Evolutionary conservation across 1,139 yeast genomes (phyloP).

Genomic region (Hansenula anomala): DNA sequence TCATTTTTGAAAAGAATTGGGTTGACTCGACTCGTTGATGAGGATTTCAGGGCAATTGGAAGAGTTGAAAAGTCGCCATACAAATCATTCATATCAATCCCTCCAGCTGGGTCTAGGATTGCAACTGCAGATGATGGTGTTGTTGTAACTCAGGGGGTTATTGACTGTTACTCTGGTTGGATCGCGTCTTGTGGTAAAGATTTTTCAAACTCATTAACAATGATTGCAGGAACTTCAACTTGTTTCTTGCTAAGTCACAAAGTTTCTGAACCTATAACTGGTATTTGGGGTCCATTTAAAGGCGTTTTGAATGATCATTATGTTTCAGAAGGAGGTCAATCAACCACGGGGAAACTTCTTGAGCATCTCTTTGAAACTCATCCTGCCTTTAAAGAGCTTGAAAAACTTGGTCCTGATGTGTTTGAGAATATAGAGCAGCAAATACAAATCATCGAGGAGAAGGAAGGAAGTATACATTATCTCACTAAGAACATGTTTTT

Average conservation of each 20-base stretch:
- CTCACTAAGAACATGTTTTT: slow-evolving; percentile 35
- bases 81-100: slow-evolving; percentile 13
- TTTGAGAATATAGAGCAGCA: slow-evolving; percentile 31
- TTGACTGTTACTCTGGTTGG: slow-evolving; percentile 59
- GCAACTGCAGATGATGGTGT: slow-evolving; percentile 9
- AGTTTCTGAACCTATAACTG: slow-evolving; percentile 25
- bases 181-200: slow-evolving; percentile 28
- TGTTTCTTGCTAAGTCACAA: slow-evolving; percentile 39
- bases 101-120: slow-evolving; percentile 23
- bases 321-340: slow-evolving; percentile 51
- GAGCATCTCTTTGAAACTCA: slow-evolving; percentile 40
- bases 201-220: slow-evolving; percentile 29
- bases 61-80: slow-evolving; percentile 8
- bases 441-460: slow-evolving; percentile 17
- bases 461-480: slow-evolving; percentile 27
- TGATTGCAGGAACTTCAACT: slow-evolving; percentile 62
- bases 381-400: slow-evolving; percentile 26
- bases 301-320: slow-evolving; percentile 23
- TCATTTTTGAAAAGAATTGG: slow-evolving; percentile 24
- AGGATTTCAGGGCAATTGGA: slow-evolving; percentile 20
- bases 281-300: slow-evolving; percentile 57
- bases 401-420: slow-evolving; percentile 7
- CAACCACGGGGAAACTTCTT: slow-evolving; percentile 51
- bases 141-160: slow-evolving; percentile 42
- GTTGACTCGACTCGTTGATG: slow-evolving; percentile 8